Conservation (phyloP, 306 rosid species). For the Rosa rugosa region DNA sequence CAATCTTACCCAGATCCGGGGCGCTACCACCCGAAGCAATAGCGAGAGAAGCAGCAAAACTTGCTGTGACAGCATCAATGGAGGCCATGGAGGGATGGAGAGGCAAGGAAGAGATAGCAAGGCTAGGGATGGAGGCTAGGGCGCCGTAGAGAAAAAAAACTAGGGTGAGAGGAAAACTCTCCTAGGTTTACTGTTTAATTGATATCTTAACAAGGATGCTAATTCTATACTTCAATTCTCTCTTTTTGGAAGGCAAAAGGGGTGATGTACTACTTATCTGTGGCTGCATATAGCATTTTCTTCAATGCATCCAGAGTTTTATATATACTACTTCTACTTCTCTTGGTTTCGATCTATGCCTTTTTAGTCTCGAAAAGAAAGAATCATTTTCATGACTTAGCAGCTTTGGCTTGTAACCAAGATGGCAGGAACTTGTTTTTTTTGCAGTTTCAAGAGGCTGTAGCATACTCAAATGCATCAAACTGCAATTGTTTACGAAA, state of each 20-base stretch:
- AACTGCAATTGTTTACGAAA: not conserved
- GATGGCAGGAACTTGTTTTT: not conserved
- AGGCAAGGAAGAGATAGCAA: too few relatives aligned
- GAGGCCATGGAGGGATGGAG: too few relatives aligned
- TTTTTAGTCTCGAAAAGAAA: conserved; percentile 5
- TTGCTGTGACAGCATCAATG: too few relatives aligned
- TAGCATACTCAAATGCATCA: conserved; percentile 12
- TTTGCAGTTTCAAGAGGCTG: conserved; percentile 6
- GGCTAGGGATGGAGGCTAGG: too few relatives aligned
- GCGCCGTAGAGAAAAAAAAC: too few relatives aligned
- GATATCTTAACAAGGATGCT: too few relatives aligned
- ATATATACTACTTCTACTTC: conserved; percentile 17
- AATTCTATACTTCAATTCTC: too few relatives aligned
- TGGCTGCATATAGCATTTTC: conserved; percentile 37
- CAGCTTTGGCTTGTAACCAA: conserved; percentile 22
- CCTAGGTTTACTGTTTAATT: too few relatives aligned
- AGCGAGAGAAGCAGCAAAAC: too few relatives aligned
- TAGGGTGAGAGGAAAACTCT: too few relatives aligned
- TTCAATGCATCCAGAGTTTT: conserved; percentile 37
- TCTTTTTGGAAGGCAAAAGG: not conserved
- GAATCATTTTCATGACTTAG: conserved; percentile 13
- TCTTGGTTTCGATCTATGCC: conserved; percentile 19
- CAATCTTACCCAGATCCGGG: too few relatives aligned
- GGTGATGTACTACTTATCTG: conserved; percentile 19
- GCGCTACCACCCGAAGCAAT: too few relatives aligned